Conservation (phyloP, 106 monocot species). For the Dendrobium officinale region DNA sequence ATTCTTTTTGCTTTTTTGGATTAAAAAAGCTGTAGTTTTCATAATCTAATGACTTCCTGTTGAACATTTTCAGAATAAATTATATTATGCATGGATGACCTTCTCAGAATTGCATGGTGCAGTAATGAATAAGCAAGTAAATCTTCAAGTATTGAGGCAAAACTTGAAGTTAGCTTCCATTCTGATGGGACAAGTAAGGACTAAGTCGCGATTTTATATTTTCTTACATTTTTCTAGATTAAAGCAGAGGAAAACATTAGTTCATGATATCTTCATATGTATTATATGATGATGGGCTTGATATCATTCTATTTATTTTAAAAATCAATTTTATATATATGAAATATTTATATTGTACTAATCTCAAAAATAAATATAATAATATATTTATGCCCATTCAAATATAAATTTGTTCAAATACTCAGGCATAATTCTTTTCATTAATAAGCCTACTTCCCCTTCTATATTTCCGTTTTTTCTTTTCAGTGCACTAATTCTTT, state of each 20-base stretch:
- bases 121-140: constrained; percentile 37
- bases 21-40: background rate
- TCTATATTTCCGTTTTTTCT: too few species aligned
- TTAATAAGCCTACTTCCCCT: too few species aligned
- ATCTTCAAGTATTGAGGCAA: constrained; percentile 45
- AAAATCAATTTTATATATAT: too few species aligned
- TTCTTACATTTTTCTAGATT: background rate
- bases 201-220: background rate
- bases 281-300: too few species aligned
- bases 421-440: too few species aligned
- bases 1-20: background rate
- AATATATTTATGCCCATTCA: too few species aligned
- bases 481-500: too few species aligned
- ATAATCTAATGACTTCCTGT: background rate
- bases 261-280: too few species aligned
- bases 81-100: constrained; percentile 49
- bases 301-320: too few species aligned
- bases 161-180: constrained; percentile 53
- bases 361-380: too few species aligned
- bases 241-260: background rate
- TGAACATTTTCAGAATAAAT: constrained; percentile 41
- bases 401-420: too few species aligned
- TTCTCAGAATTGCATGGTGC: constrained; percentile 47
- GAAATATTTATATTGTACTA: too few species aligned
- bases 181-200: constrained; percentile 62